Evolutionary conservation across 345 rosid genomes (phyloP), one percentile per base, ranked within the genome.

Genomic region (Reutealis trisperma): DNA sequence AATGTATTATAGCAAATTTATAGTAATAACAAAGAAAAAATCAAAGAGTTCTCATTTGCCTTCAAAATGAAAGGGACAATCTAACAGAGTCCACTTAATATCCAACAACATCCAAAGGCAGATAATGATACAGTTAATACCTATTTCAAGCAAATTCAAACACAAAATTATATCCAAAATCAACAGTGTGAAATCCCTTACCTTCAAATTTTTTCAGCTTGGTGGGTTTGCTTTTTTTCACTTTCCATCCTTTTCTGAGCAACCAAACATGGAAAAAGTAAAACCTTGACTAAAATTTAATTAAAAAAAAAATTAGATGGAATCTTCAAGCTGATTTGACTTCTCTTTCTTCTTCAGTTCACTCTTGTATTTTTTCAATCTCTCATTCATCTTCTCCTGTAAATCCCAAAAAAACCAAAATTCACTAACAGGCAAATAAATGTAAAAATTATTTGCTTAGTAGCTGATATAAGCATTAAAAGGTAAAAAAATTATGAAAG

Each of bases 371-470:
- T 80, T 76, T 78, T 71, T 88, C 86, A 94, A 81, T 69, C 91
- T 83, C 84, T 94, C 91, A 66, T 92, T 90, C 97, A 89, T 87
- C 85, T 79, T 92, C 90, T 86, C 91, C 97, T 93, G 86, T 71
- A 59, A 54, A 45, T 13, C 19, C 44, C 32, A 0, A 37, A 37
- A 37, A 37, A 59, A 19, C 45, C 24, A 55, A 49, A 55, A 71
- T 15, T 15, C 7, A 30, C 72, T 4, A 25, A 68, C 15, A 22
- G 55, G 67, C 52, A 25, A 30, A 78, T 8, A 24, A n/a, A 62
- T 8, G 9, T n/a, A 4, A 27, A 14, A 37, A 24, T 19, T 42
- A 41, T 47, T 27, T 44, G 30, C 22, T 73, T 41, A 74, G 1
- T 32, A 19, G 63, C 19, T 24, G 24, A 27, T 16, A 64, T 19